Evolutionary conservation across 2,329 filamentous ascomycete genomes (phyloP), one percentile per base, ranked within the genome.

Genomic region (Arachnopeziza araneosa): DNA sequence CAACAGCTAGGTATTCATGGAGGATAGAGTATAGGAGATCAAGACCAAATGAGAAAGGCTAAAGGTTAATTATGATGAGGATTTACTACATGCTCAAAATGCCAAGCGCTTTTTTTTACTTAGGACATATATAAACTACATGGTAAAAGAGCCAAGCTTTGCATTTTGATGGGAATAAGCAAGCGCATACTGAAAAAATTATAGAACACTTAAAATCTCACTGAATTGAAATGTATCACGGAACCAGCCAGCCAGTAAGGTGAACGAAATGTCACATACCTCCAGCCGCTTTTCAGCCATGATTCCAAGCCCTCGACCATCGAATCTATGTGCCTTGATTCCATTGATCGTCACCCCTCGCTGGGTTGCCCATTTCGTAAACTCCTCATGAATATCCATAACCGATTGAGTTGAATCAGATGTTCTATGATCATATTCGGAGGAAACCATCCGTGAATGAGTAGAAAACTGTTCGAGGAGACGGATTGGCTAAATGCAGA

Each of bases 221-320:
- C 9, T 30, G 26, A 9, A 30, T 30, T 30, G 24, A 23, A 52
- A 12, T 10, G 19, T 23, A 17, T 23, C 14, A 52, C 3, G n/a
- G 17, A 10, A 50, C 6, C 19, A 50, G 9, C 21, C 21, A 52
- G 21, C 36, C 10, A 44, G 10, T 12, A 52, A 22, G 10, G 4
- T 3, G 10, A 26, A 51, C 21, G 7, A 9, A 54, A 23, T 30
- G 9, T 44, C 26, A 66, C 69, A 69, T 75, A 90, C 89, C 76
- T 88, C 77, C 62, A 95, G 80, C 17, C 81, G 76, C 26, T 82
- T 80, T 14, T 83, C 86, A 5, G 91, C 88, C 55, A 93, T 80
- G 59, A 96, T 85, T 53, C 93, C 92, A 57, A 95, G 82, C 26
- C 92, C 92, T 58, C 89, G 81, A 1, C 86, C 88, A 6, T 86